These are phyloP conservation scores for Eucalyptus coolabah DNA, from an alignment of 345 rosid genomes.

Conservation along the genomic window DNA sequence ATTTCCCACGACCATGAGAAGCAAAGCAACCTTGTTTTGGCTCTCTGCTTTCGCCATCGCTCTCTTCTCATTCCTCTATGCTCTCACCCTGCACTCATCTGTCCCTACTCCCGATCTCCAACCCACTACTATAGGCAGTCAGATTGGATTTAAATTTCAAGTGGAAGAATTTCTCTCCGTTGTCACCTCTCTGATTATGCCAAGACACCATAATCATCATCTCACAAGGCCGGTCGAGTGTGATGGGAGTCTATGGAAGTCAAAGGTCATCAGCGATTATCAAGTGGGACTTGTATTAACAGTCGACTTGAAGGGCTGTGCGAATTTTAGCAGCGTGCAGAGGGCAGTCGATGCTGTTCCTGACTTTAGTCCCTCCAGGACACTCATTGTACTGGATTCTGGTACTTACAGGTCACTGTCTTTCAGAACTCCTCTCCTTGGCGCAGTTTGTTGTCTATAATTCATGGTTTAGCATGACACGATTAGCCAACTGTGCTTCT, in stretches of 20 bases:
- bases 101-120: neutral
- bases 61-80: slow-evolving; percentile 4
- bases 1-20: slow-evolving; percentile 1
- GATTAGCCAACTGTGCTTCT: neutral
- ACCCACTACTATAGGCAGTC: neutral
- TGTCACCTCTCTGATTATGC: neutral
- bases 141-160: neutral
- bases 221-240: slow-evolving; percentile 2
- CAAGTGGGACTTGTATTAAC: slow-evolving; percentile 34
- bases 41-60: slow-evolving; percentile 20
- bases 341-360: slow-evolving; percentile 64
- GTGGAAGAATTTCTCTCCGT: neutral
- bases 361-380: slow-evolving; percentile 29
- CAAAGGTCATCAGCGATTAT: neutral
- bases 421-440: neutral
- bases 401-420: slow-evolving; percentile 62
- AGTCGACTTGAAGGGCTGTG: slow-evolving; percentile 57
- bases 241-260: slow-evolving; percentile 17
- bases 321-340: slow-evolving; percentile 58
- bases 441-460: neutral
- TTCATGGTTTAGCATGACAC: neutral
- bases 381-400: slow-evolving; percentile 49
- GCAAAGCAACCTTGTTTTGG: slow-evolving; percentile 13
- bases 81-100: slow-evolving; percentile 2
- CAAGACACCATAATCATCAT: neutral